Evolutionary conservation across 768 basidiomycete species (phyloP), one percentile per base, ranked within the genome.

Genomic region (Chlorophyllum brunneum): DNA sequence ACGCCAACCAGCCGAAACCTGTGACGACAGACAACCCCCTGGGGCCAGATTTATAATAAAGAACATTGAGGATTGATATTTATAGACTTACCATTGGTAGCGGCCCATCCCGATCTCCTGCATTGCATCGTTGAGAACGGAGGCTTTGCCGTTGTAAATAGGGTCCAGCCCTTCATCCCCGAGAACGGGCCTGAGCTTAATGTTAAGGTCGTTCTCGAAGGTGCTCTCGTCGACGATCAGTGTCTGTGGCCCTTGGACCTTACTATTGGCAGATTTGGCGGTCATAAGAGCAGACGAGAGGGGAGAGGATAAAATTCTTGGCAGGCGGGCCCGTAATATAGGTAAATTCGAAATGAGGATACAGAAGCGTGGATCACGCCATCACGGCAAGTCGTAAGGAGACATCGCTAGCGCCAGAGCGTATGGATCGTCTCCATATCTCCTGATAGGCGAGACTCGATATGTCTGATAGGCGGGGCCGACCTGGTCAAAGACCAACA

Each of bases 241-340:
- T n/a, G n/a, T n/a, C n/a, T n/a, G n/a, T n/a, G n/a, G n/a, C 38
- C 20, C 38, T 22, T 30, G 18, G 76, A 79, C 52, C 69, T 80
- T 3, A 75, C 71, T n/a, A 61, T 80, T 46, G 72, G 71, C 27
- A 72, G n/a, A n/a, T n/a, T n/a, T 81, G 41, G 76, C 67, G 5
- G 26, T 80, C 7, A 40, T 4, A 22, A 22, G 16, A 22, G n/a
- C n/a, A n/a, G n/a, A n/a, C n/a, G n/a, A n/a, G n/a, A n/a, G n/a
- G 38, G 20, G 23, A 22, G 20, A 20, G 20, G 20, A 13, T 16
- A 15, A 16, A 5, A 15, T 4, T 11, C 13, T 37, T 37, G 36
- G 36, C 13, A 15, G 36, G 18, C 5, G 15, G 15, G 7, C 13
- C 5, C 15, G 15, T 37, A 15, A 15, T 37, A 37, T 15, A 16